These are phyloP conservation scores for Halophytophthora polymorphica DNA, from an alignment of 352 stramenopile species.

Conservation along the genomic window DNA sequence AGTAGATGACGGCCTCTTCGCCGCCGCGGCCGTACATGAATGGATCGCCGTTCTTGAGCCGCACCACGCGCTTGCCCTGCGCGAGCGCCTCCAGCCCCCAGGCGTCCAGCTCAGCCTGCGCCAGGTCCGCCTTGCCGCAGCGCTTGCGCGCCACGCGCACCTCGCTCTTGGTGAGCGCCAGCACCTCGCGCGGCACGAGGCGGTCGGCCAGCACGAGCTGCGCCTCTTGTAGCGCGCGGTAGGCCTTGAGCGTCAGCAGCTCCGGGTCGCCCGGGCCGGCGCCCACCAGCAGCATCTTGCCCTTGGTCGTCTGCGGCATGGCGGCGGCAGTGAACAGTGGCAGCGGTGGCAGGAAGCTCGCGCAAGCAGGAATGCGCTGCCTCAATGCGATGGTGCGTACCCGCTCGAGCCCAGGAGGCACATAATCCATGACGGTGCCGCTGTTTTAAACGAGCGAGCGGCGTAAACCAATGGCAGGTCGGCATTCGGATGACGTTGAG, in stretches of 20 bases:
- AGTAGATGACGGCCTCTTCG: slow-evolving; percentile 90
- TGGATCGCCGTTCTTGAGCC: slow-evolving; percentile 97
- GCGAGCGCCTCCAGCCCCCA: slow-evolving; percentile 88
- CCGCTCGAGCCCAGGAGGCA: too few relatives aligned
- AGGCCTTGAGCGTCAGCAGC: slow-evolving; percentile 92
- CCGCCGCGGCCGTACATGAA: slow-evolving; percentile 96
- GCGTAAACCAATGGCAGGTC: too few relatives aligned
- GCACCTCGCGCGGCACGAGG: slow-evolving; percentile 89
- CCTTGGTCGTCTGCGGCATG: slow-evolving; percentile 19
- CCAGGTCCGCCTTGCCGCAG: slow-evolving; percentile 92
- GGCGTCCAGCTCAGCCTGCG: slow-evolving; percentile 92
- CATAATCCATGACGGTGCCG: too few relatives aligned
- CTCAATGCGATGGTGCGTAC: too few relatives aligned
- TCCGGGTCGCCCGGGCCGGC: slow-evolving; percentile 93
- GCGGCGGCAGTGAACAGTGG: background rate
- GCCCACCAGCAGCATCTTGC: slow-evolving; percentile 83
- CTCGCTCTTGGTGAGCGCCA: slow-evolving; percentile 88
- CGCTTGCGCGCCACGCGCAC: slow-evolving; percentile 92
- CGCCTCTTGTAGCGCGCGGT: slow-evolving; percentile 76
- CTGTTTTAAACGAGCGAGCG: too few relatives aligned
- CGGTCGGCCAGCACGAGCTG: slow-evolving; percentile 94
- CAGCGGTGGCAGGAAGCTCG: too few relatives aligned
- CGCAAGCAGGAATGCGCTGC: too few relatives aligned
- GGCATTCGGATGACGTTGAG: too few relatives aligned
- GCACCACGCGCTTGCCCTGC: slow-evolving; percentile 90